Evolutionary conservation across 208 protist species (phyloP).

Genomic region (Leishmania arabica): DNA sequence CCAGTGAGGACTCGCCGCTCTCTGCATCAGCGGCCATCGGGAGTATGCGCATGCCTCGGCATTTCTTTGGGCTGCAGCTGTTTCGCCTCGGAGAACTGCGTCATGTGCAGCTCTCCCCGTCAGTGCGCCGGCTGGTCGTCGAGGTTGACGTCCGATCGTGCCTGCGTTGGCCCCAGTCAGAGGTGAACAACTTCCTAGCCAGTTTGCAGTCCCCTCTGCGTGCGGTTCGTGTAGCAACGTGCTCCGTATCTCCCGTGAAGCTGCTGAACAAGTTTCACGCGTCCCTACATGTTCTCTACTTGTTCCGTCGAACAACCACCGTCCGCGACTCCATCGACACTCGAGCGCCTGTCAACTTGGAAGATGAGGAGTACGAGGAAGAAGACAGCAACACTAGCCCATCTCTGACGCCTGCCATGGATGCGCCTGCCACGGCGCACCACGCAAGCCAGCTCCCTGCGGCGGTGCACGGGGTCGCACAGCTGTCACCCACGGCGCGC

Average conservation of each 20-base stretch:
- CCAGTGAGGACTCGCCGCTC: conserved; percentile 6
- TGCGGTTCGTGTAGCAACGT: conserved; percentile 16
- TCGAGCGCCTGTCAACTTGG: neutral
- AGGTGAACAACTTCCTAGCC: conserved; percentile 6
- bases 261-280: conserved; percentile 20
- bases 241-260: conserved; percentile 5
- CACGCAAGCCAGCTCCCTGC: neutral
- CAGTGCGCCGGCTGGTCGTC: conserved; percentile 4
- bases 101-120: conserved; percentile 19
- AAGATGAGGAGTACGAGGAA: conserved; percentile 38
- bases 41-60: conserved; percentile 15
- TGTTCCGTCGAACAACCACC: conserved; percentile 3
- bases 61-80: conserved; percentile 20
- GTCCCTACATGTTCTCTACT: conserved; percentile 29
- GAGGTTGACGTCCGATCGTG: conserved; percentile 27
- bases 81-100: conserved; percentile 18
- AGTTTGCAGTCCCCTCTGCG: conserved; percentile 17
- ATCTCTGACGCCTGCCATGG: neutral
- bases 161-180: conserved; percentile 12
- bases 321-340: conserved; percentile 4
- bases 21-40: neutral
- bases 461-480: neutral
- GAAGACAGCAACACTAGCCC: conserved; percentile 1
- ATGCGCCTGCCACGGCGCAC: neutral
- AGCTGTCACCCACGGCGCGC: neutral